phyloP scores from a whole-genome alignment of 2,329 filamentous ascomycete species.

The Aurifilum marmelostoma region DNA sequence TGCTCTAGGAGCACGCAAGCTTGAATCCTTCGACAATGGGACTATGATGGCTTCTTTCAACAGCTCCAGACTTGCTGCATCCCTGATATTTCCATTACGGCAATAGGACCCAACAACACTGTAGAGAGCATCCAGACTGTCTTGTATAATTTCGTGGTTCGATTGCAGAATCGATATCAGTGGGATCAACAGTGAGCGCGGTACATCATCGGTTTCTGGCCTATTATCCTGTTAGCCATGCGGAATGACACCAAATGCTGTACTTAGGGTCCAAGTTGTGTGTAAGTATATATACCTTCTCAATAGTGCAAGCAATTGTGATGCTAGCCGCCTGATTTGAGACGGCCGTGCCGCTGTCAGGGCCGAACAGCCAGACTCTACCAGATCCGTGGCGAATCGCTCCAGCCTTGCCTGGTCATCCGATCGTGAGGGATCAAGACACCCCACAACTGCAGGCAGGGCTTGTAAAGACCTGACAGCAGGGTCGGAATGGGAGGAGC shows the following conservation, averaged over 20 bases:
- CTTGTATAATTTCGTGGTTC: constrained; percentile 26
- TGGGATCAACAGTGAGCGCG: constrained; percentile 27
- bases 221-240: constrained; percentile 15
- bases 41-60: constrained; percentile 30
- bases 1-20: constrained; percentile 39
- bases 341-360: constrained; percentile 39
- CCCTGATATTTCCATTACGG: constrained; percentile 19
- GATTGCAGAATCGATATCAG: constrained; percentile 25
- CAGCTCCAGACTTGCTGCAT: constrained; percentile 20
- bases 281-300: constrained; percentile 34
- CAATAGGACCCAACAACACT: constrained; percentile 29
- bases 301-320: constrained; percentile 43
- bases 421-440: constrained; percentile 48
- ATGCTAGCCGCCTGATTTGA: constrained; percentile 42
- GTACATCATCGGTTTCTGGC: constrained; percentile 11
- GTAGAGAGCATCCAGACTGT: constrained; percentile 32
- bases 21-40: constrained; percentile 27
- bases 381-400: constrained; percentile 49
- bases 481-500: constrained; percentile 39
- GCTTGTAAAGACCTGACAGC: constrained; percentile 44
- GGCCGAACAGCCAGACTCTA: constrained; percentile 39
- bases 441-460: constrained; percentile 52
- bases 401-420: constrained; percentile 55
- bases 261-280: background rate
- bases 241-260: background rate